Conservation (phyloP, 345 rosid genomes). For the Ailanthus altissimus region DNA sequence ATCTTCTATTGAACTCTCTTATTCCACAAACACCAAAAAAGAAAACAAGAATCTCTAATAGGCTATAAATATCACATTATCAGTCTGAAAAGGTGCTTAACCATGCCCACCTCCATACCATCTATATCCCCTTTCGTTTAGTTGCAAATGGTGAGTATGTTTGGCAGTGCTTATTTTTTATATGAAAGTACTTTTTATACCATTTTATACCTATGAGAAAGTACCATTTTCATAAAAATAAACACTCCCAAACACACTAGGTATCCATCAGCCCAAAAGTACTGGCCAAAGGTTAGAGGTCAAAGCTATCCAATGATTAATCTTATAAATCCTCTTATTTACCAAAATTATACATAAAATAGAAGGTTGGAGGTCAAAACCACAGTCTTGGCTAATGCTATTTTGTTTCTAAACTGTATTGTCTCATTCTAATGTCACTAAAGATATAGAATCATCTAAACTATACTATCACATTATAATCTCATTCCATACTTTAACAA, state of each 20-base stretch:
- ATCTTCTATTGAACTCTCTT: not conserved
- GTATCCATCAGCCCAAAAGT: not conserved
- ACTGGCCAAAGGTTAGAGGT: not conserved
- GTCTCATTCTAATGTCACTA: not conserved
- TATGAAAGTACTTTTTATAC: no score
- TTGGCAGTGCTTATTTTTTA: no score
- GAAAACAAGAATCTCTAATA: not conserved
- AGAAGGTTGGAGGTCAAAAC: no score
- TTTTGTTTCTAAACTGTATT: not conserved
- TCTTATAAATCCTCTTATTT: not conserved
- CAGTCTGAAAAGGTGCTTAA: not conserved
- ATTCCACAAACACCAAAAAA: no score
- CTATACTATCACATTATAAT: no score
- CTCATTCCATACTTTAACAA: not conserved
- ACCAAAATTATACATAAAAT: no score
- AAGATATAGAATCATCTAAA: not conserved
- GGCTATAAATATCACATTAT: not conserved
- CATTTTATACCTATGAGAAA: no score
- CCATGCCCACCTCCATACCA: not conserved
- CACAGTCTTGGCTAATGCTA: not conserved
- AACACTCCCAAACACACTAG: no score
- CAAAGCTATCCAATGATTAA: not conserved
- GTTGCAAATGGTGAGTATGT: no score
- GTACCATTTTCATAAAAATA: no score
- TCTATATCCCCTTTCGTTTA: not conserved